These are phyloP conservation scores for Aspergillus piperis DNA, from an alignment of 2,329 filamentous ascomycete species.

Conservation along the genomic window DNA sequence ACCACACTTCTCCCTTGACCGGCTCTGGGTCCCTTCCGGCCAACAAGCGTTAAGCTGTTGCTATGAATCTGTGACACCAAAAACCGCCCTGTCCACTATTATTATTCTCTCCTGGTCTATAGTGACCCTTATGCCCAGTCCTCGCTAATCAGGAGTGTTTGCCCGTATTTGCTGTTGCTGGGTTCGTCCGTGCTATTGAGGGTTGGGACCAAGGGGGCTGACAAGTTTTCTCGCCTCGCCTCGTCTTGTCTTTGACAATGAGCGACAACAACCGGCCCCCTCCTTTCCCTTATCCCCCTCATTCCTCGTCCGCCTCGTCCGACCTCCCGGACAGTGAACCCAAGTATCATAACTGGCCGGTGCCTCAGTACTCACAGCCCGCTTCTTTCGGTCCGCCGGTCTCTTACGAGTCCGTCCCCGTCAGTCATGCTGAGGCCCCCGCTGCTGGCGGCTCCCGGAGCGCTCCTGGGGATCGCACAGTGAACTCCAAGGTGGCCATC, in stretches of 20 bases:
- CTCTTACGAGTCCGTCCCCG: constrained; percentile 18
- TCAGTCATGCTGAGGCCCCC: constrained; percentile 17
- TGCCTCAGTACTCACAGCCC: constrained; percentile 22
- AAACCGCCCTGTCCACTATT: constrained; percentile 4
- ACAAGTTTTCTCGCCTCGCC: constrained; percentile 11
- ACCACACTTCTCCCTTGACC: constrained; percentile 13
- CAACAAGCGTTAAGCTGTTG: constrained; percentile 4
- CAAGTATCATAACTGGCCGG: constrained; percentile 17
- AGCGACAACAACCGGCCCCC: constrained; percentile 23
- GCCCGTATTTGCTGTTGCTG: constrained; percentile 1
- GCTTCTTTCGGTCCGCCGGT: constrained; percentile 16
- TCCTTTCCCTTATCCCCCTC: constrained; percentile 17
- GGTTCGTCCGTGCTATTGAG: constrained; percentile 6
- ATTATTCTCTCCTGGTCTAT: constrained; percentile 14
- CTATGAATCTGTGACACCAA: background rate
- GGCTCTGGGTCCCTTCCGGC: constrained; percentile 7
- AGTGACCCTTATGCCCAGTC: background rate
- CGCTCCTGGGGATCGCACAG: constrained; percentile 18
- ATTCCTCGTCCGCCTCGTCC: constrained; percentile 20
- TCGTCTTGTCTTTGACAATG: constrained; percentile 19
- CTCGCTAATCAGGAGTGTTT: background rate
- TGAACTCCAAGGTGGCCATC: constrained; percentile 35
- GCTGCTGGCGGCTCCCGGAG: constrained; percentile 10
- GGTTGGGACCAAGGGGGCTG: constrained; percentile 14
- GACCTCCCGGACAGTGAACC: constrained; percentile 20